Percentiles rank a stretch among this genome's conserved stretches.
Conservation (phyloP, 1,284 basidiomycete genomes). For the Flammula alnicola region DNA sequence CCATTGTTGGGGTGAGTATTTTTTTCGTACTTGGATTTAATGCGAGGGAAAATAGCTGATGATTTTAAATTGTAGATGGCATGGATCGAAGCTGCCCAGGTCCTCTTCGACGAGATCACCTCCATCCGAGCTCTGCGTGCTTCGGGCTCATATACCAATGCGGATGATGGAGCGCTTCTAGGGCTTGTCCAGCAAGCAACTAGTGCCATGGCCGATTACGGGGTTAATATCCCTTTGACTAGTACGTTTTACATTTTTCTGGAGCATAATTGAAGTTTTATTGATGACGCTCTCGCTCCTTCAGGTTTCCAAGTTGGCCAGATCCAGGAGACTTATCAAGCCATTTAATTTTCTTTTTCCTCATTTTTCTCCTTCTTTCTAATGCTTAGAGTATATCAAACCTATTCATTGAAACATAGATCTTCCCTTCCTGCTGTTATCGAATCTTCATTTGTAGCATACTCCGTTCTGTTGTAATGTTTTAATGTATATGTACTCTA, state of each 20-base stretch:
- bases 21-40: background rate
- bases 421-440: too few relatives aligned
- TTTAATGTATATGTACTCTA: too few relatives aligned
- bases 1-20: slow-evolving; percentile 25
- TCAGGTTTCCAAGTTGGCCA: slow-evolving; percentile 26
- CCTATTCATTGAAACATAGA: too few relatives aligned
- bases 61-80: slow-evolving; percentile 15
- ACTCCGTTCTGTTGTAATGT: too few relatives aligned
- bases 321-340: slow-evolving; percentile 22
- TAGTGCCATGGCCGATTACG: slow-evolving; percentile 22
- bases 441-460: too few relatives aligned
- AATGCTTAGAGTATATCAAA: too few relatives aligned
- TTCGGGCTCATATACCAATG: slow-evolving; percentile 13
- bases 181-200: slow-evolving; percentile 20
- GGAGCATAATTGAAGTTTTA: too few relatives aligned
- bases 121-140: slow-evolving; percentile 18
- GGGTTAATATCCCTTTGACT: slow-evolving; percentile 21
- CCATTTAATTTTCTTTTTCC: slow-evolving; percentile 9
- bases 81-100: slow-evolving; percentile 28
- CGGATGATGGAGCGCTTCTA: slow-evolving; percentile 20
- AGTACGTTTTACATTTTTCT: too few relatives aligned
- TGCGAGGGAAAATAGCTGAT: background rate
- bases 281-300: background rate
- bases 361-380: background rate
- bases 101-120: slow-evolving; percentile 24